phyloP scores from a whole-genome alignment of 2,329 filamentous ascomycete species.

The Blastomyces percursus region DNA sequence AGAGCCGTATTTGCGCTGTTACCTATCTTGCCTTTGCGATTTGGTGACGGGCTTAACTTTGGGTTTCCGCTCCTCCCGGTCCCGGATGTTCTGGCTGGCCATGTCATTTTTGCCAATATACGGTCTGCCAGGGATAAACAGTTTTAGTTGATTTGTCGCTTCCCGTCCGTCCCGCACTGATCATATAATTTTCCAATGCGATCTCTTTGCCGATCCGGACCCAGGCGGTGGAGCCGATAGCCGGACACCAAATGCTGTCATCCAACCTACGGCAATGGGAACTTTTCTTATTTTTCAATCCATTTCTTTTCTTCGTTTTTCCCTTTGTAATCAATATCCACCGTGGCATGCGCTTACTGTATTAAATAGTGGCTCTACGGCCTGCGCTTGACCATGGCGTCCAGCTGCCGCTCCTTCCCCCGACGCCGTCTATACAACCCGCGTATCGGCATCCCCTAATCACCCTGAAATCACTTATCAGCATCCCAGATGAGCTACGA shows the following conservation, averaged over 20 bases:
- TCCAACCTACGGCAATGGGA: not conserved
- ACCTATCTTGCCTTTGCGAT: not conserved
- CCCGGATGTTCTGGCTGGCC: not conserved
- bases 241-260: not conserved
- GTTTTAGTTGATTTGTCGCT: not conserved
- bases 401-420: conserved; percentile 16
- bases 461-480: conserved; percentile 8
- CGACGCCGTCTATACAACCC: conserved; percentile 13
- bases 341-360: conserved; percentile 1
- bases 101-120: not conserved
- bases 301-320: not conserved
- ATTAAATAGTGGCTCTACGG: conserved; percentile 17
- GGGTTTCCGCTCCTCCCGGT: not conserved
- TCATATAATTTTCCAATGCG: not conserved
- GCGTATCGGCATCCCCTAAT: conserved; percentile 1
- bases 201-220: not conserved
- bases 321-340: conserved; percentile 3
- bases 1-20: not conserved
- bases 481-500: not conserved
- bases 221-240: not conserved
- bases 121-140: not conserved
- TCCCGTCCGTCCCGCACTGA: not conserved
- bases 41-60: not conserved
- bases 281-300: not conserved
- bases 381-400: conserved; percentile 17